These are phyloP conservation scores for Phalaenopsis hybrid DNA, from an alignment of 116 monocot genomes.

Conservation along the genomic window DNA sequence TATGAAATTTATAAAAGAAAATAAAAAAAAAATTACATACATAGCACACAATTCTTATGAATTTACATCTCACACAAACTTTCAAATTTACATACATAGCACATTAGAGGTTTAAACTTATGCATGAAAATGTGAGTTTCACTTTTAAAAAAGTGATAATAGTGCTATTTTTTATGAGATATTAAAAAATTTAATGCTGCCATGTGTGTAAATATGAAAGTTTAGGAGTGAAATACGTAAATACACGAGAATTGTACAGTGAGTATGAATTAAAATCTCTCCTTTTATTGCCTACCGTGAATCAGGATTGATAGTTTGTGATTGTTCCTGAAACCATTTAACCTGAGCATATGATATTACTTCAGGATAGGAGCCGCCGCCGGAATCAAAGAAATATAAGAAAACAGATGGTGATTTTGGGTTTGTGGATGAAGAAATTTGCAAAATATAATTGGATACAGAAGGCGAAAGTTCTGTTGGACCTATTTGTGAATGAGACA, in stretches of 20 bases:
- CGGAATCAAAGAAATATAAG: slow-evolving; percentile 84
- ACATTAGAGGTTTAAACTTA: no score
- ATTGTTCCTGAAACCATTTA: slow-evolving; percentile 49
- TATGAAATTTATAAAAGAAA: neutral
- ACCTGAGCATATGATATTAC: slow-evolving; percentile 74
- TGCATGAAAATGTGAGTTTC: no score
- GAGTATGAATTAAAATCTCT: neutral
- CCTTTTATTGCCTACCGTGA: slow-evolving; percentile 24
- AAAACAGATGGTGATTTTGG: slow-evolving; percentile 28
- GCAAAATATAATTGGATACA: slow-evolving; percentile 75
- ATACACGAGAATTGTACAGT: no score
- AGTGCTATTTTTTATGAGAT: no score
- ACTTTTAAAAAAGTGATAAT: no score
- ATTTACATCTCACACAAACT: no score
- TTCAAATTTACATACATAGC: no score
- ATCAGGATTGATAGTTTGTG: slow-evolving; percentile 52
- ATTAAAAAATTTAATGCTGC: no score
- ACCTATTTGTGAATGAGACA: slow-evolving; percentile 50
- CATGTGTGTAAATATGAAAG: no score
- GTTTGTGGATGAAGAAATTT: slow-evolving; percentile 41
- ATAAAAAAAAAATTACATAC: neutral
- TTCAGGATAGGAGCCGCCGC: slow-evolving; percentile 86
- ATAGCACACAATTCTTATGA: no score
- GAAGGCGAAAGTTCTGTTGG: slow-evolving; percentile 70
- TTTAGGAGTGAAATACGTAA: no score